Conservation (phyloP, 331 rosid genomes). For the Cydonia oblonga region DNA sequence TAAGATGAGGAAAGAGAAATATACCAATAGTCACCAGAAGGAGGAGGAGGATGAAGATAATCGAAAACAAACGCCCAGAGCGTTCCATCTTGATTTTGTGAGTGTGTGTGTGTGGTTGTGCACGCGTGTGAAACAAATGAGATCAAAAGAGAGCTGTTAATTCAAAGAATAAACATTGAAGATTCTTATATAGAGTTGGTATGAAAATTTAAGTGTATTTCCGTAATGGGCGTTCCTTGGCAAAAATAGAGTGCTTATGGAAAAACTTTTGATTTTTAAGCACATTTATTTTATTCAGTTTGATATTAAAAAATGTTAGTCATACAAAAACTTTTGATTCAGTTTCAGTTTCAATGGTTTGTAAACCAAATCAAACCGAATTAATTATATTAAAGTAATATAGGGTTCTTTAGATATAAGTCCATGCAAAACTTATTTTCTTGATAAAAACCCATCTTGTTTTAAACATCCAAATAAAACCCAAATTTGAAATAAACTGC, state of each 20-base stretch:
- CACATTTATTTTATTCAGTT: too few relatives aligned
- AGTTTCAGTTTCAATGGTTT: too few relatives aligned
- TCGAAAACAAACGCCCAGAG: neutral
- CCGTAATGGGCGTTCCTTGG: neutral
- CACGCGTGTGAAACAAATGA: neutral
- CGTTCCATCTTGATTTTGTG: neutral
- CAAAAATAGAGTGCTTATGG: neutral
- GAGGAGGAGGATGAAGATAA: neutral
- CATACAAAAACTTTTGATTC: too few relatives aligned
- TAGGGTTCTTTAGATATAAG: too few relatives aligned
- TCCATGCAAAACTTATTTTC: too few relatives aligned
- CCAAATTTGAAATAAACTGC: too few relatives aligned
- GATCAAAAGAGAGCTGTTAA: neutral
- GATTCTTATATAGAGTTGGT: neutral
- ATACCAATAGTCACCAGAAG: neutral
- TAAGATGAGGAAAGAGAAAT: neutral
- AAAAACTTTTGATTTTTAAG: too few relatives aligned
- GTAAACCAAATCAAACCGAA: too few relatives aligned
- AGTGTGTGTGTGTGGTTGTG: neutral
- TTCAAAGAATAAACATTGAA: neutral
- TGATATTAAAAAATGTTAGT: too few relatives aligned
- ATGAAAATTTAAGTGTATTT: neutral
- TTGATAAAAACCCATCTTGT: too few relatives aligned
- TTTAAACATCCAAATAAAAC: too few relatives aligned
- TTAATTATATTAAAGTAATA: too few relatives aligned